phyloP scores from a whole-genome alignment of 306 rosid species.

The Cucumis hystrix region DNA sequence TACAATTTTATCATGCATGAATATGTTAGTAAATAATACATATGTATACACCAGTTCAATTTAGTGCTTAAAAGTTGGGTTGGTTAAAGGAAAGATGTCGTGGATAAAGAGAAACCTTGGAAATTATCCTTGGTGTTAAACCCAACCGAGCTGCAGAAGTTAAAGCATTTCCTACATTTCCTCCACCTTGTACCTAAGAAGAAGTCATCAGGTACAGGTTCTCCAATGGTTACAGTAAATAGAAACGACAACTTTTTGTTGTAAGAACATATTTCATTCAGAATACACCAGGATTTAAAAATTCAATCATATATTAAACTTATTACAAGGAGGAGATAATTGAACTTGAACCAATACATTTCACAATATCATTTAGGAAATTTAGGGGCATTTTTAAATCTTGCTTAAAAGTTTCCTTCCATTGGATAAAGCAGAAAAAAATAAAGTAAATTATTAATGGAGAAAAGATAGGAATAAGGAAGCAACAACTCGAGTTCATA shows the following conservation, averaged over 20 bases:
- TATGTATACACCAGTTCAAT: background rate
- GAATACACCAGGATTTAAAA: too few species aligned
- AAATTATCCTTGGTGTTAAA: conserved; percentile 56
- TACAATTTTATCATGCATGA: conserved; percentile 11
- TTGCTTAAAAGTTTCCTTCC: background rate
- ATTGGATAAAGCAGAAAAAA: background rate
- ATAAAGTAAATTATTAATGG: background rate
- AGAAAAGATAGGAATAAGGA: background rate
- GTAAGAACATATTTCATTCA: background rate
- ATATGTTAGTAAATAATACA: background rate
- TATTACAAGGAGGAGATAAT: too few species aligned
- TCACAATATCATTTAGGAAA: background rate
- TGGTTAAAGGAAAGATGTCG: background rate
- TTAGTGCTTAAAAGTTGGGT: background rate
- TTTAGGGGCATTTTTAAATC: background rate
- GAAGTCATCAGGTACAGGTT: conserved; percentile 1
- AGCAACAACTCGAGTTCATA: background rate
- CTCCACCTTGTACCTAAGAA: conserved; percentile 84
- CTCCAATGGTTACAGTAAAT: background rate
- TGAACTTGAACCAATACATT: background rate
- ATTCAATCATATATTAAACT: too few species aligned
- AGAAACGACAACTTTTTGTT: background rate
- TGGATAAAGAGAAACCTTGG: conserved; percentile 40
- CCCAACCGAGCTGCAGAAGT: conserved; percentile 87
- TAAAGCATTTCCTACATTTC: conserved; percentile 68